phyloP scores from a whole-genome alignment of 768 basidiomycete genomes.

The Termitomyces titanicus region DNA sequence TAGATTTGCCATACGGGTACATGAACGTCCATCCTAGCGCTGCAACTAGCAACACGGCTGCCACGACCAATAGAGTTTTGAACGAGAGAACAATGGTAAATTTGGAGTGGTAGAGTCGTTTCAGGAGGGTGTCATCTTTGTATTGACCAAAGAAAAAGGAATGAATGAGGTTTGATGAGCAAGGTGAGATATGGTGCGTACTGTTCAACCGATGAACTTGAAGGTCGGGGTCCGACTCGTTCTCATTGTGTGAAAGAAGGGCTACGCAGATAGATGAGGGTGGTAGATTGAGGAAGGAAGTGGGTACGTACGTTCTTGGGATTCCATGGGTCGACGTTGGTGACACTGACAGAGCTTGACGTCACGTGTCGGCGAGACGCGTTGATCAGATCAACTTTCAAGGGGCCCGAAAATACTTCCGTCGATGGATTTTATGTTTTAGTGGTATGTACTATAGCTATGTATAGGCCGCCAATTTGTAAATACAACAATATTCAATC shows the following conservation, averaged over 20 bases:
- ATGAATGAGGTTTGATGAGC: background rate
- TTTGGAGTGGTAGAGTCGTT: slow-evolving; percentile 4
- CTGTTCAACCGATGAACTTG: background rate
- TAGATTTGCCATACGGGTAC: background rate
- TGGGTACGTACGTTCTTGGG: background rate
- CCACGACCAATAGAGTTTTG: background rate
- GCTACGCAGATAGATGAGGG: background rate
- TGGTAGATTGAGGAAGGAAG: background rate
- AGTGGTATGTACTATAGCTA: no score
- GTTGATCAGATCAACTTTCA: no score
- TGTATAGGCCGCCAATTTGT: no score
- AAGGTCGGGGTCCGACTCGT: background rate
- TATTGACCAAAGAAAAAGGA: no score
- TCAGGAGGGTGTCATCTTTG: background rate
- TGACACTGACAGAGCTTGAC: no score
- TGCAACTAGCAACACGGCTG: background rate
- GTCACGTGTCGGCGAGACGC: no score
- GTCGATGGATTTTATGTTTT: no score
- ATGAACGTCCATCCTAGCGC: slow-evolving; percentile 1
- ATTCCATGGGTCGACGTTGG: no score
- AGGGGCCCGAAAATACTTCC: no score
- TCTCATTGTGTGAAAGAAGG: background rate
- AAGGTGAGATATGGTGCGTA: background rate
- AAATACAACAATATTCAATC: no score
- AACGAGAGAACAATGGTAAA: slow-evolving; percentile 4